Percentiles rank a stretch among this genome's conserved stretches.
Conservation (phyloP, 768 basidiomycete species). For the Lactarius vividus region DNA sequence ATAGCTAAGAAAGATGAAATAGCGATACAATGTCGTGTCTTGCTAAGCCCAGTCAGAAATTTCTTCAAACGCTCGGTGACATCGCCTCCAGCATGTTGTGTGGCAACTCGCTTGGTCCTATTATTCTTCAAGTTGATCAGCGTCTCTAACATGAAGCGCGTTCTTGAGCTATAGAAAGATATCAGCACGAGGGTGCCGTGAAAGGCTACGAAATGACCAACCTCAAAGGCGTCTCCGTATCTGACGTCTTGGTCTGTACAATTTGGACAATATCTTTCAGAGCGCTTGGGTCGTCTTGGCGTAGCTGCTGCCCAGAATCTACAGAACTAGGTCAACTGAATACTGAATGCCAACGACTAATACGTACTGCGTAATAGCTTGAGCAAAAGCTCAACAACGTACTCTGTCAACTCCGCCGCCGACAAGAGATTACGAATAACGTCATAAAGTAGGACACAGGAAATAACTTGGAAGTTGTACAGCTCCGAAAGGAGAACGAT, state of each 20-base stretch:
- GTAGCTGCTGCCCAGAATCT: conserved; percentile 92
- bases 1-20: neutral
- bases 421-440: conserved; percentile 74
- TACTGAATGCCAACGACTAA: neutral
- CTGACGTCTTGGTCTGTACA: conserved; percentile 69
- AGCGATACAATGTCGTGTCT: conserved; percentile 67
- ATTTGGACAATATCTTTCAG: conserved; percentile 87
- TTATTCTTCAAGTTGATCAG: conserved; percentile 91
- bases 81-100: conserved; percentile 68
- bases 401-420: conserved; percentile 60
- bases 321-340: conserved; percentile 1
- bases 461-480: conserved; percentile 95
- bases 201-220: conserved; percentile 31
- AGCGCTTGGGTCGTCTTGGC: conserved; percentile 88
- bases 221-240: conserved; percentile 51
- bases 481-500: conserved; percentile 85
- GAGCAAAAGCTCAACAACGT: conserved; percentile 81
- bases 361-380: conserved; percentile 77
- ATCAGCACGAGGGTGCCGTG: neutral
- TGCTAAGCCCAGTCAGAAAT: conserved; percentile 70
- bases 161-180: conserved; percentile 63
- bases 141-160: conserved; percentile 94
- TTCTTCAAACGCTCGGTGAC: conserved; percentile 87
- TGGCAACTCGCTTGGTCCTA: conserved; percentile 63
- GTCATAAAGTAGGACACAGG: conserved; percentile 87